phyloP scores from a whole-genome alignment of 345 rosid genomes.

The Sapria himalayana region DNA sequence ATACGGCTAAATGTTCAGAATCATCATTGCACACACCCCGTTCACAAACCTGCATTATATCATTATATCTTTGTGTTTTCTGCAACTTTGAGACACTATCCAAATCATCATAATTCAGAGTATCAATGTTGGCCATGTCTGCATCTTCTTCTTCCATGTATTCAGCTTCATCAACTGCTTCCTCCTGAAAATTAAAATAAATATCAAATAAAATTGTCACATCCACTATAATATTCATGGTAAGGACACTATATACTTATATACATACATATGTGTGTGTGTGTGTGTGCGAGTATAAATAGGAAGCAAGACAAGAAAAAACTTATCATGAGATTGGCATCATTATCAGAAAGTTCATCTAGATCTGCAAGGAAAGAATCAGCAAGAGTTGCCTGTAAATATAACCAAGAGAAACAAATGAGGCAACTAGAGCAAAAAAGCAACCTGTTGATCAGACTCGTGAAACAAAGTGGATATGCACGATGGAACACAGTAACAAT shows the following conservation, averaged over 20 bases:
- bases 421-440: too few species aligned
- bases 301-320: not conserved
- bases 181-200: conserved; percentile 28
- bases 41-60: conserved; percentile 50
- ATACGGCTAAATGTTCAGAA: too few species aligned
- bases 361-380: conserved; percentile 93
- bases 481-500: too few species aligned
- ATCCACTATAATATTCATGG: too few species aligned
- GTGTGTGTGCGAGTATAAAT: too few species aligned
- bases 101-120: conserved; percentile 68
- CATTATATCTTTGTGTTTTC: conserved; percentile 57
- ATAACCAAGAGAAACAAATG: conserved; percentile 1
- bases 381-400: conserved; percentile 59
- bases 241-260: too few species aligned
- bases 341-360: conserved; percentile 89
- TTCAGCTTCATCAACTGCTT: conserved; percentile 31
- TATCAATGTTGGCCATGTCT: conserved; percentile 56
- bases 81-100: conserved; percentile 69
- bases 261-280: too few species aligned
- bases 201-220: not conserved
- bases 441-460: too few species aligned
- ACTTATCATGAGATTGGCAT: conserved; percentile 42
- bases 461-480: too few species aligned
- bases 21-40: not conserved
- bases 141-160: conserved; percentile 73